Base-by-base conservation (phyloP, 106 monocot genomes). In the Amphibolis antarctica region DNA sequence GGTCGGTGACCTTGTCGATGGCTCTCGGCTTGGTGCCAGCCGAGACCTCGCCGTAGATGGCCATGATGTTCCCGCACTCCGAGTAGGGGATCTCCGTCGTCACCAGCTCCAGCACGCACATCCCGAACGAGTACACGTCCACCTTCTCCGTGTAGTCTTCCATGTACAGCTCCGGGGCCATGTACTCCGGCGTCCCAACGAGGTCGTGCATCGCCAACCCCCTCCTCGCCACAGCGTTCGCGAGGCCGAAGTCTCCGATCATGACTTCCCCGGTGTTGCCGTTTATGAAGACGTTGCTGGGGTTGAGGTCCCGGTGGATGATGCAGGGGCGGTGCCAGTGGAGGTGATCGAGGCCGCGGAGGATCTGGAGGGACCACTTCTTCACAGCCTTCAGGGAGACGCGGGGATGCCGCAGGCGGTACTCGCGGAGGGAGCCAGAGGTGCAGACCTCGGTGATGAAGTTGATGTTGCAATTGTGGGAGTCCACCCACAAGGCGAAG, bases 361-460 rank as follows among this genome's bases (percentile, higher is more conserved):
- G 76, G 36, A 93, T 81, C 79, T 93, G 93, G 7, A 69, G 54
- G 26, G 83, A 71, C 93, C 93, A 93, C 57, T 85, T 88, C 85
- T 88, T 93, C 19, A 93, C 21, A 11, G 88, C 85, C 75, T 81
- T 85, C 48, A 80, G 51, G 13, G 93, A 88, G 14, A 88, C 83
- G 23, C 88, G 71, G 11, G 74, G 73, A 66, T 93, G 88, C 47
- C 67, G 67, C 46, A 63, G 64, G 31, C 88, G 77, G 72, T 83
- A 93, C 25, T 77, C 77, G 15, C 93, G 54, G 42, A 93, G n/a
- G n/a, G n/a, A n/a, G n/a, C n/a, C n/a, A n/a, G n/a, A n/a, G 19
- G 76, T 88, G 72, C 88, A 93, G 29, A 93, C 69, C 78, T 93
- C 93, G 12, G 93, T 93, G 75, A 93, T 85, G 74, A 93, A 93